phyloP scores from a whole-genome alignment of 139 green algal genomes.

The Micromonas pusilla region DNA sequence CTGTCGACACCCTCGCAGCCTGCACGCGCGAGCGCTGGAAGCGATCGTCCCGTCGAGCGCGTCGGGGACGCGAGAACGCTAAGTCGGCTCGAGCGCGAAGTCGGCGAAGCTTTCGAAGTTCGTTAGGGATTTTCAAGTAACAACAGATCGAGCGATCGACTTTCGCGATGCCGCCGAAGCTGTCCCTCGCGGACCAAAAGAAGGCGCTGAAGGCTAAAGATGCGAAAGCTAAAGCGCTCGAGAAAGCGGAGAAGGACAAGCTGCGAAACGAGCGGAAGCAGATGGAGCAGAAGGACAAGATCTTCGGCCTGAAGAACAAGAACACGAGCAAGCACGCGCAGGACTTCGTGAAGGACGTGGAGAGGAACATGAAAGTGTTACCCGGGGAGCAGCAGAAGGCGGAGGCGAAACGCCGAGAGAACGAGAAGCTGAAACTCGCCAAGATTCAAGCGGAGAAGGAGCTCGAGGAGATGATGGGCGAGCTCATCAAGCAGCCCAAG shows the following conservation, averaged over 20 bases:
- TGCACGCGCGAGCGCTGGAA: too few species aligned
- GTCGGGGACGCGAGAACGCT: too few species aligned
- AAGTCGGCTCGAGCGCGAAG: too few species aligned
- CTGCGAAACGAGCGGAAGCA: background rate
- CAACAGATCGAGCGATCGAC: too few species aligned
- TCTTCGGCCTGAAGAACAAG: background rate
- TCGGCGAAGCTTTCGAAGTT: too few species aligned
- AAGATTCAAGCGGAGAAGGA: background rate
- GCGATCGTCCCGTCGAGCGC: too few species aligned
- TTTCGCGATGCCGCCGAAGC: background rate
- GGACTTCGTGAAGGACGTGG: background rate
- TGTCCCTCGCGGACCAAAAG: background rate
- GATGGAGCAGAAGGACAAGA: background rate
- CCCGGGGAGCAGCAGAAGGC: background rate
- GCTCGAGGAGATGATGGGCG: background rate
- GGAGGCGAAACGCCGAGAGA: background rate
- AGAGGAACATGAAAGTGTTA: background rate
- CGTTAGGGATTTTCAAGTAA: background rate
- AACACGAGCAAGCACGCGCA: background rate
- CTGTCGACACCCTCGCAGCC: too few species aligned
- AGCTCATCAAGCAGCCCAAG: background rate
- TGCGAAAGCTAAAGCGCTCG: background rate
- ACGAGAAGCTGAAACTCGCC: background rate
- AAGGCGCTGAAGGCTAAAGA: background rate
- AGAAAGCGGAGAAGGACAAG: background rate